Percentiles rank a stretch among this genome's conserved stretches.
Conservation (phyloP, 441 rosid species). For the Corymbia calophylla region DNA sequence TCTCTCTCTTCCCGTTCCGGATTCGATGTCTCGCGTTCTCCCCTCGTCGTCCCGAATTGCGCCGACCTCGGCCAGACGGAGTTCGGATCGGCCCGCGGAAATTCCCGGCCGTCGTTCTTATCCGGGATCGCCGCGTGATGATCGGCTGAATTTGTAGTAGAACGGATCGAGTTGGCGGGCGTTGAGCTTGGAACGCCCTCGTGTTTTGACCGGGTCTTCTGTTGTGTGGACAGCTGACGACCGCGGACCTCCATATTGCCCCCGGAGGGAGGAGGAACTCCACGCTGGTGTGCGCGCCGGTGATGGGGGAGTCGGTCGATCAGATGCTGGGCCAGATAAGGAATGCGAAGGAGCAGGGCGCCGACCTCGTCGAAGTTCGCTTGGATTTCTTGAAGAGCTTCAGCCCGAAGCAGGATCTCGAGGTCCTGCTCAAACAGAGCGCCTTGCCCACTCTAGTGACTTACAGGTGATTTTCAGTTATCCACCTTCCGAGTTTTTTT, state of each 20-base stretch:
- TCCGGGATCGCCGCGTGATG: background rate
- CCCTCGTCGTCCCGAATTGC: background rate
- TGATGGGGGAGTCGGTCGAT: constrained; percentile 38
- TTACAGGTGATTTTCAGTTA: constrained; percentile 25
- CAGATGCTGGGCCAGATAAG: constrained; percentile 28
- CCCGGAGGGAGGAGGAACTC: constrained; percentile 30
- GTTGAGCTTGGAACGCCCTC: background rate
- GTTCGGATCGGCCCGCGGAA: background rate
- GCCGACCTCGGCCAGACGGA: background rate
- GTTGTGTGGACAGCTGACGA: constrained; percentile 13
- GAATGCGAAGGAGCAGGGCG: constrained; percentile 37
- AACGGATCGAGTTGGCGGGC: background rate
- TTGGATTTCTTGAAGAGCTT: constrained; percentile 36
- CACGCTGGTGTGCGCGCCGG: constrained; percentile 34
- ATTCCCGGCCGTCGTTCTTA: accelerated
- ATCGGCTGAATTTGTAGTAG: background rate
- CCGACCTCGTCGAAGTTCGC: constrained; percentile 39
- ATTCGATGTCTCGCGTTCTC: background rate
- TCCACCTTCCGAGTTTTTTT: background rate
- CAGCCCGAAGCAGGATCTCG: constrained; percentile 31
- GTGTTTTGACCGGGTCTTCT: background rate
- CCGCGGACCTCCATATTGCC: constrained; percentile 22
- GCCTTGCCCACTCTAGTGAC: constrained; percentile 53
- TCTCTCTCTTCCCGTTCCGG: background rate
- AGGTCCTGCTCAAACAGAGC: constrained; percentile 24